Evolutionary conservation across 768 basidiomycete species (phyloP), one percentile per base, ranked within the genome.

Genomic region (Lactarius vividus): DNA sequence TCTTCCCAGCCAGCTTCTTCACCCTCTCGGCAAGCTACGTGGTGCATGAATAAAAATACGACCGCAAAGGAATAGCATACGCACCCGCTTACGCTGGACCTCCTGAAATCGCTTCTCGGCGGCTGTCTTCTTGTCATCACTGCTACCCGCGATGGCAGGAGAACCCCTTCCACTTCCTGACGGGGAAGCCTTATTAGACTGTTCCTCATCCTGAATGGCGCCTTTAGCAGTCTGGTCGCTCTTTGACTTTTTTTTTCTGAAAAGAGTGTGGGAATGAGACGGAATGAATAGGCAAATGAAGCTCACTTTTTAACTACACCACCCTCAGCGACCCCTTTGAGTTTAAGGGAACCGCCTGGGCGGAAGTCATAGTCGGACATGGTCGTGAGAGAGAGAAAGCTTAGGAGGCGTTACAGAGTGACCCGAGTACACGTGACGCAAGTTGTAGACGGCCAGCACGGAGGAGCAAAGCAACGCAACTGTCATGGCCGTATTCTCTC

Each of bases 41-140:
- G 29, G 55, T 23, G 62, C 59, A 46, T 71, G 59, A 59, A 54
- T 64, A 62, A 57, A 66, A 40, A 29, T 44, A 20, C 59, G 33
- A 20, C 28, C 16, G 28, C 53, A 33, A 46, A 35, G 35, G 62
- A 26, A 26, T 15, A 46, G 62, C 42, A 28, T 2, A 70, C 75
- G 44, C 57, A 96, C 94, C 75, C 93, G 79, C 71, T 84, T 83
- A 72, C 84, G 85, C 79, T 94, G 94, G n/a, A 83, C 84, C 78
- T 93, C 88, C 76, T 95, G 93, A 66, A 96, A 96, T 56, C 91
- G 84, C 72, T 82, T 84, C 81, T 96, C 92, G 0, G 94, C 94
- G 31, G 93, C 91, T 0, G 93, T 95, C 78, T 92, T 93, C 66
- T 79, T 81, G 28, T 85, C 83, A 40, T 74, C 63, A 46, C 79